Conservation (phyloP, 2,329 filamentous ascomycete species). For the Apiospora koreana region DNA sequence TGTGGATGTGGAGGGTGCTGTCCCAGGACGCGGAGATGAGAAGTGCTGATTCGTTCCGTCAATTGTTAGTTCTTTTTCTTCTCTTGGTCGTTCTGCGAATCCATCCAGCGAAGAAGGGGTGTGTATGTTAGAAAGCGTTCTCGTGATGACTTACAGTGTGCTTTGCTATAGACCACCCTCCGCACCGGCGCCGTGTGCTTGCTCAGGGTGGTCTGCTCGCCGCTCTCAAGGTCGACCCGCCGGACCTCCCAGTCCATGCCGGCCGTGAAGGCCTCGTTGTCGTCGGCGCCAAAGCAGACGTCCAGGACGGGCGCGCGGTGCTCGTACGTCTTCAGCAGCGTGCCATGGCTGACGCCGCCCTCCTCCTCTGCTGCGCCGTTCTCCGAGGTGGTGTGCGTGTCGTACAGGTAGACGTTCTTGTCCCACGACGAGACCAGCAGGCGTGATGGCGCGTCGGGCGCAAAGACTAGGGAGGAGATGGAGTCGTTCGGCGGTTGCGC, state of each 20-base stretch:
- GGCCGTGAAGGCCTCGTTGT: constrained; percentile 81
- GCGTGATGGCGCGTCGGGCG: constrained; percentile 70
- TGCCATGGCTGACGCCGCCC: constrained; percentile 40
- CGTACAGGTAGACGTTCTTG: constrained; percentile 87
- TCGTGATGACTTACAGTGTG: constrained; percentile 66
- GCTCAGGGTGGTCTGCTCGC: constrained; percentile 73
- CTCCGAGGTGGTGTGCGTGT: constrained; percentile 60
- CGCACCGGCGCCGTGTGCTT: constrained; percentile 80
- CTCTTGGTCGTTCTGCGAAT: not conserved
- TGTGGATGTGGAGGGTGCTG: constrained; percentile 82
- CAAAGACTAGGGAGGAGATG: constrained; percentile 85
- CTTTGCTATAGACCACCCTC: constrained; percentile 77
- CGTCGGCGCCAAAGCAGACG: constrained; percentile 83
- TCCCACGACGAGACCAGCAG: constrained; percentile 96
- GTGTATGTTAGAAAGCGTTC: no score
- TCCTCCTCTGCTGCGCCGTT: constrained; percentile 38
- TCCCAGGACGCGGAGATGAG: constrained; percentile 95
- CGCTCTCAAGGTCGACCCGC: constrained; percentile 70
- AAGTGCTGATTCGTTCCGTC: constrained; percentile 52
- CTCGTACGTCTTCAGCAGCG: constrained; percentile 72
- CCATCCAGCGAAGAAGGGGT: not conserved
- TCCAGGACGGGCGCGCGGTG: constrained; percentile 86
- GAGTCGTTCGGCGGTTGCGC: constrained; percentile 81
- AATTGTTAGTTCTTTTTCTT: not conserved
- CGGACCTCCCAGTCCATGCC: constrained; percentile 87